phyloP scores from a whole-genome alignment of 345 rosid genomes.

The Populus deltoides region DNA sequence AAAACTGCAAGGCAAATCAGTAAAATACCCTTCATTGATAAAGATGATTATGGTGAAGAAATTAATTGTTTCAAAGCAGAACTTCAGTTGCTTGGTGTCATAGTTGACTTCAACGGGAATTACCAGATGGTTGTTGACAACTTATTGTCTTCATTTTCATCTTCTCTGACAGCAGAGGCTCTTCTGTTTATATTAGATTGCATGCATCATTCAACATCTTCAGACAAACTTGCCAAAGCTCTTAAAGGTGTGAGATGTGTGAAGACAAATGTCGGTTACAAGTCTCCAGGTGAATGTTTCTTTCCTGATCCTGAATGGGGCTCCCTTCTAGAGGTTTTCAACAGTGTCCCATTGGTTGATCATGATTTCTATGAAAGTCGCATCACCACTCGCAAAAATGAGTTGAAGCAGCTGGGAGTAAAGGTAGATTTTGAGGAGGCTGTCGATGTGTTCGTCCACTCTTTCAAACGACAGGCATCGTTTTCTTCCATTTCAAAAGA shows the following conservation, averaged over 20 bases:
- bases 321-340: constrained; percentile 48
- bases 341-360: constrained; percentile 43
- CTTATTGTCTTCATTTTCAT: constrained; percentile 21
- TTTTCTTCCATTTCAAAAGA: constrained; percentile 29
- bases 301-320: constrained; percentile 53
- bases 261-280: constrained; percentile 51
- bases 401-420: constrained; percentile 49
- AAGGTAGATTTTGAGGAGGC: constrained; percentile 46
- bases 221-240: constrained; percentile 15
- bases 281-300: constrained; percentile 50
- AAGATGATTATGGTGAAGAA: constrained; percentile 37
- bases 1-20: constrained; percentile 45
- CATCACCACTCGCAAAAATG: constrained; percentile 26
- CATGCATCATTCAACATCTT: constrained; percentile 15
- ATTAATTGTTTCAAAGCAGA: constrained; percentile 37
- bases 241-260: constrained; percentile 36
- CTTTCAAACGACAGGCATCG: constrained; percentile 38
- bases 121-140: constrained; percentile 36
- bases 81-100: constrained; percentile 61
- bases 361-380: constrained; percentile 33
- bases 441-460: constrained; percentile 27
- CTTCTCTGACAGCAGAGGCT: constrained; percentile 35
- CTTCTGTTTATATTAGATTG: constrained; percentile 44
- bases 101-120: constrained; percentile 25
- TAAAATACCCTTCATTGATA: constrained; percentile 52